Conservation (phyloP, 129 eudicot species). For the Lactuca sativa region DNA sequence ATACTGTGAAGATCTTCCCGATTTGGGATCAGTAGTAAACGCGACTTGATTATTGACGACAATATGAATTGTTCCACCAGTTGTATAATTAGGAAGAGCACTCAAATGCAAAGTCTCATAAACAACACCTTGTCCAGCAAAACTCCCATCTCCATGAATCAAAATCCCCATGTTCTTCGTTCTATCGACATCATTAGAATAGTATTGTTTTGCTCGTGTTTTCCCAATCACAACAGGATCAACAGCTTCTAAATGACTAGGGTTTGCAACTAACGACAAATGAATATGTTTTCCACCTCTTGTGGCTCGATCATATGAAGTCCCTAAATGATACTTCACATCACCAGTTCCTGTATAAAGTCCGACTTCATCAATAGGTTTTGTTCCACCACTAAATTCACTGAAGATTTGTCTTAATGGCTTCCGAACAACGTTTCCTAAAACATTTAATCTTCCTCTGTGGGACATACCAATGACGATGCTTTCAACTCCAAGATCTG, state of each 20-base stretch:
- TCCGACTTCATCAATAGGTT: conserved; percentile 81
- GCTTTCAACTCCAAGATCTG: conserved; percentile 96
- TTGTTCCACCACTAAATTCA: conserved; percentile 93
- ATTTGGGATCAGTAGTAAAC: conserved; percentile 89
- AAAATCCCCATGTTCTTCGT: conserved; percentile 89
- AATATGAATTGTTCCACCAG: conserved; percentile 92
- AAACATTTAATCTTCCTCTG: conserved; percentile 85
- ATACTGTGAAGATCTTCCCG: conserved; percentile 95
- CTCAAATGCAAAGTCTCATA: conserved; percentile 95
- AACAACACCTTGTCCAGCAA: conserved; percentile 97
- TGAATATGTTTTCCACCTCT: conserved; percentile 92
- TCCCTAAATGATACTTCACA: conserved; percentile 94
- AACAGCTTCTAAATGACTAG: conserved; percentile 98
- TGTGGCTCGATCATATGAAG: conserved; percentile 93
- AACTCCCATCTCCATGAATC: conserved; percentile 97
- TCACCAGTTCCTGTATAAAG: conserved; percentile 98
- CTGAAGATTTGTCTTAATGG: conserved; percentile 84
- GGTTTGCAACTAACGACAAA: conserved; percentile 91
- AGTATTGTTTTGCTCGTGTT: conserved; percentile 91
- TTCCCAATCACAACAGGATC: conserved; percentile 95
- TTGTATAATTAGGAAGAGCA: conserved; percentile 94
- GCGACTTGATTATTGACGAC: conserved; percentile 98
- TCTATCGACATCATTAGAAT: conserved; percentile 65
- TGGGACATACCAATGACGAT: conserved; percentile 98
- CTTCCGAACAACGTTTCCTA: conserved; percentile 92